Evolutionary conservation across 148 eudicot genomes (phyloP), one percentile per base, ranked within the genome.

Genomic region (Rhododendron griersonianum): DNA sequence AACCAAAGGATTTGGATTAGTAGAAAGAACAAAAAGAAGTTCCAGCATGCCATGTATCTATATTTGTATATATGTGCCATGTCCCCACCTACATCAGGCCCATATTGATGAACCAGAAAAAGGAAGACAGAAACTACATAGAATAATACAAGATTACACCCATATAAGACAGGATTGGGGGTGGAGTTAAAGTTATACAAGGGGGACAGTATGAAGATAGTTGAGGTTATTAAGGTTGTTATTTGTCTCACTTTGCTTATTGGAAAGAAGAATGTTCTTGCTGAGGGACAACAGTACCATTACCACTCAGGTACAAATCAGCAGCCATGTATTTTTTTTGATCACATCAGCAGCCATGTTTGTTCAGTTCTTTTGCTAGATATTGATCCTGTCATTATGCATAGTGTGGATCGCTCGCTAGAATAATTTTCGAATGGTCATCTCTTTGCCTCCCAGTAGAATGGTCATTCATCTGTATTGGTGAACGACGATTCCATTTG

Each of bases 21-120:
- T 23, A 57, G 69, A 81, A 81, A 81, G 84, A 19, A 55, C 71
- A 81, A 81, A 81, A 81, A 81, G 71, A 81, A 81, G 47, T n/a
- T 63, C 47, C 84, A 45, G 80, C 76, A 71, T 71, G 76, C 76
- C 76, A 71, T 30, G 18, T 33, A 71, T 71, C 33, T 33, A 30
- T 15, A 30, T 30, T 25, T 30, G 7, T 30, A 71, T 71, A 71
- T 71, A 69, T 28, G 1, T 10, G 33, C 15, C 74, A 25, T 67
- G 74, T 67, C 74, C 74, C 74, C 74, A 67, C 74, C 74, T 11
- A 67, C 30, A 65, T 25, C 74, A 25, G 35, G 33, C 50, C 80
- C 47, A 76, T 78, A 3, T 19, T 11, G 50, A 78, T 23, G 30
- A 45, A 5, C 2, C 45, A 2, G 16, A 15, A 13, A 71, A 71